Evolutionary conservation across 1,284 basidiomycete genomes (phyloP).

Genomic region (Irpex sp.): DNA sequence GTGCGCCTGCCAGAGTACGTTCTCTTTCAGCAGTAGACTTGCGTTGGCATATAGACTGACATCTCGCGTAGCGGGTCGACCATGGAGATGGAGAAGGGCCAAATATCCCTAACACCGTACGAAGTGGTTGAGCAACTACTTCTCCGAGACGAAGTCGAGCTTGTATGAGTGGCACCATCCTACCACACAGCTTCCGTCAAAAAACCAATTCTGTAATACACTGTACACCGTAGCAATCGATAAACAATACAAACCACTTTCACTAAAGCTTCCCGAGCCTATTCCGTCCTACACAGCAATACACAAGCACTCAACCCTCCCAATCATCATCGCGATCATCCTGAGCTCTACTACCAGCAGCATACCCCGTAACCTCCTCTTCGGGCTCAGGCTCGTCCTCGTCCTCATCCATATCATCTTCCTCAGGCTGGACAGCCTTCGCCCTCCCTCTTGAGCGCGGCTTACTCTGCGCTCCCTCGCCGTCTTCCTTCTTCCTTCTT

Average conservation of each 20-base stretch:
- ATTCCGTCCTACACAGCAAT: neutral
- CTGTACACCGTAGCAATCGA: neutral
- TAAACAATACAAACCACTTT: neutral
- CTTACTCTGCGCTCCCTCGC: conserved; percentile 19
- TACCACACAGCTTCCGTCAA: neutral
- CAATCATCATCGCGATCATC: conserved; percentile 20
- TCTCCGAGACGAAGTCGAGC: conserved; percentile 63
- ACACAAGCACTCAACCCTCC: conserved; percentile 14
- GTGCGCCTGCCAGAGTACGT: conserved; percentile 72
- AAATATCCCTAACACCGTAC: conserved; percentile 71
- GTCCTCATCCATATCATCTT: conserved; percentile 18
- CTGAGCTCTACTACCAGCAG: conserved; percentile 5
- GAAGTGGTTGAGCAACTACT: conserved; percentile 67
- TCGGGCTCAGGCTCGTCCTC: conserved; percentile 15
- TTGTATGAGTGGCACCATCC: conserved; percentile 42
- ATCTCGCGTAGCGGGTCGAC: conserved; percentile 51
- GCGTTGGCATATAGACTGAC: neutral
- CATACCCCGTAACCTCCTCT: conserved; percentile 17
- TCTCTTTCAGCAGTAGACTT: neutral
- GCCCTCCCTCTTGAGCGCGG: conserved; percentile 9
- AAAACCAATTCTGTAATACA: neutral
- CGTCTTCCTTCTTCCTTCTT: conserved; percentile 27
- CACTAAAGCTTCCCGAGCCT: neutral
- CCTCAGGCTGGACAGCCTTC: conserved; percentile 18
- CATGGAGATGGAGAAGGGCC: conserved; percentile 63